Percentiles rank a stretch among this genome's conserved stretches.
Evolutionary conservation across 2,329 filamentous ascomycete species (phyloP).

Genomic region (Phialocephala subalpina): DNA sequence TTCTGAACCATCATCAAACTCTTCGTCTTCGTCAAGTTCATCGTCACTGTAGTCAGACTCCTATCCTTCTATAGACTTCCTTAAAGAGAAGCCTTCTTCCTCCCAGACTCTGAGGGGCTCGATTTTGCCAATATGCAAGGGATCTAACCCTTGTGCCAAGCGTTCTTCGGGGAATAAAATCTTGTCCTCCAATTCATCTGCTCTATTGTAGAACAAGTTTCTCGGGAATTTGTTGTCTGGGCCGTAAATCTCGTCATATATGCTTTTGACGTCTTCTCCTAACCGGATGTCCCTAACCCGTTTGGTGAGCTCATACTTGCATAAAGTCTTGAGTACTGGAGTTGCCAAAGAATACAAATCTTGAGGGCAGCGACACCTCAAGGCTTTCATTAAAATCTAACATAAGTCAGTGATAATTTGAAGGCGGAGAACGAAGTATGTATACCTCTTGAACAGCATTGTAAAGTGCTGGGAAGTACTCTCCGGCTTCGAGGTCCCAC

Average conservation of each 20-base stretch:
- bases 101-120: conserved; percentile 24
- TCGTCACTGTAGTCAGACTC: conserved; percentile 22
- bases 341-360: conserved; percentile 45
- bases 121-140: conserved; percentile 19
- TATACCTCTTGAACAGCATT: conserved; percentile 44
- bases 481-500: conserved; percentile 49
- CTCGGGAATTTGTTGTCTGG: conserved; percentile 30
- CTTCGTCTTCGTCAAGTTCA: background rate
- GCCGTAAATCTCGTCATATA: conserved; percentile 45
- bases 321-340: conserved; percentile 48
- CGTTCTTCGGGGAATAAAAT: conserved; percentile 50
- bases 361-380: conserved; percentile 41
- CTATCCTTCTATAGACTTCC: conserved; percentile 23
- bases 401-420: background rate
- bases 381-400: conserved; percentile 48
- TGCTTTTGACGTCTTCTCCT: conserved; percentile 44
- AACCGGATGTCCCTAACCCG: conserved; percentile 48
- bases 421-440: background rate
- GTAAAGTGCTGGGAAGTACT: conserved; percentile 42
- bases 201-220: conserved; percentile 48
- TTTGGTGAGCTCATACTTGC: conserved; percentile 44
- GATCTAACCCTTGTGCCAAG: conserved; percentile 11
- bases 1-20: background rate
- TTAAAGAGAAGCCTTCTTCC: conserved; percentile 25
- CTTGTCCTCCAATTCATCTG: conserved; percentile 50